Percentiles rank a stretch among this genome's conserved stretches.
Conservation (phyloP, 441 rosid species). For the Corymbia calophylla region DNA sequence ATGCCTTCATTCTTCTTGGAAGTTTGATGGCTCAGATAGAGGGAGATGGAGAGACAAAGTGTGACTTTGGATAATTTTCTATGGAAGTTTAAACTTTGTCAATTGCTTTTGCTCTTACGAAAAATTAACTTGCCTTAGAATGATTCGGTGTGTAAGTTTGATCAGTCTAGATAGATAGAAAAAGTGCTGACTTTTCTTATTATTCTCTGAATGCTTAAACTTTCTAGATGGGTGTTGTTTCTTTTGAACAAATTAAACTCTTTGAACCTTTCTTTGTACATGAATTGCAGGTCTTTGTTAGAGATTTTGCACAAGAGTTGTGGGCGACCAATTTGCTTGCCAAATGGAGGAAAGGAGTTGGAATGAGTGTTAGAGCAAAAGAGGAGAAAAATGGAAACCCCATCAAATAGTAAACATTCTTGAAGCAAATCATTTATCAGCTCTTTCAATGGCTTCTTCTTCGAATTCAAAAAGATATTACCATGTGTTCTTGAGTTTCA, state of each 20-base stretch:
- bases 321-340: too few relatives aligned
- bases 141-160: not conserved
- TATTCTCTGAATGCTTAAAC: not conserved
- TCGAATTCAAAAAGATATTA: not conserved
- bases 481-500: not conserved
- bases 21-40: not conserved
- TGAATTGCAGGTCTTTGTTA: too few relatives aligned
- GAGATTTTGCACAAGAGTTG: too few relatives aligned
- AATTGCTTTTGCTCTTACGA: not conserved
- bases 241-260: not conserved
- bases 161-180: not conserved
- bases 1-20: not conserved
- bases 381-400: too few relatives aligned
- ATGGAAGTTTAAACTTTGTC: not conserved
- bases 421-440: not conserved
- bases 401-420: too few relatives aligned
- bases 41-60: not conserved
- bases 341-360: too few relatives aligned
- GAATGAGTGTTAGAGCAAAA: too few relatives aligned
- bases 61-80: not conserved
- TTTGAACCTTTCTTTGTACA: not conserved
- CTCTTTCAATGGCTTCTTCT: not conserved
- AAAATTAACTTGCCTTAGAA: not conserved
- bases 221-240: not conserved
- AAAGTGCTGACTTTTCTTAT: not conserved